Evolutionary conservation across 1,139 yeast genomes (phyloP).

Genomic region (Saccharomycopsis crataegensis): DNA sequence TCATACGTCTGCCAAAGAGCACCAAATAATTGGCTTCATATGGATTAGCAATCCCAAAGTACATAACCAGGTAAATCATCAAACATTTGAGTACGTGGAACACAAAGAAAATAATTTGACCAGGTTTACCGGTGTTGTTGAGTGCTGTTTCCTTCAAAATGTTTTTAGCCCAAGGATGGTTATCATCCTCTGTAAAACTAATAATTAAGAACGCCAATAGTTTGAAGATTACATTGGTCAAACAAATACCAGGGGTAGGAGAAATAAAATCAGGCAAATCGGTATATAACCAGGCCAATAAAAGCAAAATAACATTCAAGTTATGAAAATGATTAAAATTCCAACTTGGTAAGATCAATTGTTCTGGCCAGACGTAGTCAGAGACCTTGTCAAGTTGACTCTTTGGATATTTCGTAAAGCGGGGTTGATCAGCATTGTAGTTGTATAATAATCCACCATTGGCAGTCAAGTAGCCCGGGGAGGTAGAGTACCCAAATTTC

Average conservation of each 20-base stretch:
- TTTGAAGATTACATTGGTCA: slow-evolving; percentile 57
- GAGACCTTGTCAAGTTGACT: slow-evolving; percentile 26
- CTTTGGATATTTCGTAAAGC: slow-evolving; percentile 13
- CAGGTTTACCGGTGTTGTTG: slow-evolving; percentile 33
- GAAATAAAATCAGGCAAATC: slow-evolving; percentile 84
- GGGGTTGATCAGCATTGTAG: slow-evolving; percentile 42
- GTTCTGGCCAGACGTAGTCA: slow-evolving; percentile 81
- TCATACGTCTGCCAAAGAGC: slow-evolving; percentile 20
- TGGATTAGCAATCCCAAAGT: slow-evolving; percentile 77
- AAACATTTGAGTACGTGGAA: slow-evolving; percentile 60
- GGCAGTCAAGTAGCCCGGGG: slow-evolving; percentile 81
- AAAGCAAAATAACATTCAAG: slow-evolving; percentile 36
- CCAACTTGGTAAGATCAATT: slow-evolving; percentile 81
- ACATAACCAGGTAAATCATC: slow-evolving; percentile 50
- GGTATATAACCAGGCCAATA: slow-evolving; percentile 76
- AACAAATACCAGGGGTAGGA: slow-evolving; percentile 87
- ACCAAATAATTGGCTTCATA: slow-evolving; percentile 40
- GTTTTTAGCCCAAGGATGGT: slow-evolving; percentile 35
- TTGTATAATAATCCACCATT: slow-evolving; percentile 75
- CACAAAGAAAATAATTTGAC: slow-evolving; percentile 62
- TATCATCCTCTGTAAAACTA: slow-evolving; percentile 27
- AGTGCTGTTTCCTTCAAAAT: slow-evolving; percentile 42
- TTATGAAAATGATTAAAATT: slow-evolving; percentile 44
- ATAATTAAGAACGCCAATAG: slow-evolving; percentile 31
- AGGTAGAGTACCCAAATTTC: slow-evolving; percentile 59